Conservation (phyloP, 2,329 filamentous ascomycete genomes). For the Epichloe glyceriae region DNA sequence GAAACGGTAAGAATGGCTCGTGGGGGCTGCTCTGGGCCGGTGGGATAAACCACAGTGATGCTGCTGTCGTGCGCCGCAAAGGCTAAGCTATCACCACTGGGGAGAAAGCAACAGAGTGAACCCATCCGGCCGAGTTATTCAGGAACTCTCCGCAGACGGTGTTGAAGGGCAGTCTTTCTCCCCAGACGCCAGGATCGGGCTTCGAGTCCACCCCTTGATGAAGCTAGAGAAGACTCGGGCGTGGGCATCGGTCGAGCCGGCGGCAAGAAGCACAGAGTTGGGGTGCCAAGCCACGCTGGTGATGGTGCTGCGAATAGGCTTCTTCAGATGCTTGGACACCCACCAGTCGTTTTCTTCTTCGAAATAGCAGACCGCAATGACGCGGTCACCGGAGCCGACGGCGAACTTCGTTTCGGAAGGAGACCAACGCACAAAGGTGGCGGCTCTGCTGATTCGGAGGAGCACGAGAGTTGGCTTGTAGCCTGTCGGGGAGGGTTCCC, state of each 20-base stretch:
- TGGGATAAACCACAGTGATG: slow-evolving; percentile 91
- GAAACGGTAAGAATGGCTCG: slow-evolving; percentile 79
- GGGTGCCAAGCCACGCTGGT: slow-evolving; percentile 94
- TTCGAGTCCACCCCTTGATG: slow-evolving; percentile 83
- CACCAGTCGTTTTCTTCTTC: slow-evolving; percentile 99
- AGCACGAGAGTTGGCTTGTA: slow-evolving; percentile 97
- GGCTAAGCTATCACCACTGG: slow-evolving; percentile 81
- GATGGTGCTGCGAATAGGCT: slow-evolving; percentile 94
- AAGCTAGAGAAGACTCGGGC: slow-evolving; percentile 90
- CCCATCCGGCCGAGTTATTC: slow-evolving; percentile 94
- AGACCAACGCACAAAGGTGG: slow-evolving; percentile 94
- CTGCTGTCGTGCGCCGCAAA: slow-evolving; percentile 94
- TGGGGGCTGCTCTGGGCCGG: slow-evolving; percentile 79
- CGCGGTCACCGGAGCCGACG: slow-evolving; percentile 86
- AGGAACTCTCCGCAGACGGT: slow-evolving; percentile 94
- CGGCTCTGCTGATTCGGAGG: slow-evolving; percentile 90
- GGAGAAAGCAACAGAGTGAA: slow-evolving; percentile 86
- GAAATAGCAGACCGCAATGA: slow-evolving; percentile 96
- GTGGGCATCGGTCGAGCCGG: slow-evolving; percentile 94
- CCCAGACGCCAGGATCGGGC: slow-evolving; percentile 82
- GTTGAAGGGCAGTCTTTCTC: slow-evolving; percentile 91
- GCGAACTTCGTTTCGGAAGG: slow-evolving; percentile 96
- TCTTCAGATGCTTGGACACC: slow-evolving; percentile 99
- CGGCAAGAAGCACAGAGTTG: slow-evolving; percentile 87
- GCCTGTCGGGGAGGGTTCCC: slow-evolving; percentile 82